Conservation (phyloP, 345 rosid species). For the Eucalyptus viminalis region DNA sequence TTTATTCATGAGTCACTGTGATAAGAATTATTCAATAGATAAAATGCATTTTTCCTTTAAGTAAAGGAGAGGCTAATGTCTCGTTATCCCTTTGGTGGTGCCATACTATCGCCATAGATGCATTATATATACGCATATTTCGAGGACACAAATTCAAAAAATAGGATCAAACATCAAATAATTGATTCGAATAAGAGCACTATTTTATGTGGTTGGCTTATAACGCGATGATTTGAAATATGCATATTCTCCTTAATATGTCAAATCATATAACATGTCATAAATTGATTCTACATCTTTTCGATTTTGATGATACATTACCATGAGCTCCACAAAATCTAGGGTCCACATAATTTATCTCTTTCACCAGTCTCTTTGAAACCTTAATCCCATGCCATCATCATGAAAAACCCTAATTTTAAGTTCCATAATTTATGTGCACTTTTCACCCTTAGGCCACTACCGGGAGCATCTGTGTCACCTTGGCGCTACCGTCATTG, state of each 20-base stretch:
- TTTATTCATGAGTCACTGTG: neutral
- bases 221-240: too few species aligned
- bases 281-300: too few species aligned
- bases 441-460: neutral
- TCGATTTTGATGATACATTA: too few species aligned
- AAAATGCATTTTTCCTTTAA: neutral
- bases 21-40: neutral
- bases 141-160: neutral
- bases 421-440: neutral
- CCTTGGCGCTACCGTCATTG: neutral
- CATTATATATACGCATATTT: neutral
- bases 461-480: neutral
- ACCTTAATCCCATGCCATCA: neutral
- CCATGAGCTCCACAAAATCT: neutral
- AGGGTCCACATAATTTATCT: neutral
- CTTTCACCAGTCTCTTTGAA: neutral
- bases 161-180: neutral
- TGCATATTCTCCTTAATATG: neutral
- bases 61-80: neutral
- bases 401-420: neutral
- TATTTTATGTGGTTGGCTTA: neutral
- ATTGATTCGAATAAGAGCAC: neutral
- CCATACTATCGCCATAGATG: neutral
- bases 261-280: neutral
- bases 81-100: neutral